Base-by-base conservation (phyloP, 257 asterid genomes). In the Ballota nigra region DNA sequence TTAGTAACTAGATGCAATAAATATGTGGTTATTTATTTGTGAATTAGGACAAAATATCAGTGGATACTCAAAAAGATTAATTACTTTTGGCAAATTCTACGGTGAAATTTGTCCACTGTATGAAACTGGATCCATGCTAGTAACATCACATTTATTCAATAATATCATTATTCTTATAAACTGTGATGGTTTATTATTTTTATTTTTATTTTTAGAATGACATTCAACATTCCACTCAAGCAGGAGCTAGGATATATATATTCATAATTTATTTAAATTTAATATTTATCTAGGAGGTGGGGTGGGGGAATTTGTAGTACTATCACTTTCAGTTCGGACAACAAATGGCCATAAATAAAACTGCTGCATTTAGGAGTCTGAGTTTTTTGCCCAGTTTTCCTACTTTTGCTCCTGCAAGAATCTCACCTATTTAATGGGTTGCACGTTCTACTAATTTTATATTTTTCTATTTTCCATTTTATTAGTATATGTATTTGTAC, bases 291-390 rank as follows among this genome's bases (percentile, higher is more conserved):
- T 9, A 28, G 47, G 62, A 51, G 49, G 16, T 11, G 66, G 28
- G 63, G 38, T 9, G 7, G 20, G 12, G 56, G 22, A 36, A 41
- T 52, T 16, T 43, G 49, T 70, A 58, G 18, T 63, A 53, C 45
- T 26, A 22, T 76, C 69, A 64, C 51, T 70, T 76, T 70, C 63
- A 70, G 56, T 69, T 76, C 53, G 41, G 58, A 63, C 62, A 76
- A 63, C 36, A 20, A 45, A 26, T 76, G 69, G 68, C 63, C 51
- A 49, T 45, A 71, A 53, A 53, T 53, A 19, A 20, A 51, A 16
- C 24, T 20, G 71, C 31, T 43, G 41, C 41, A 69, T 43, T 60
- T 61, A 28, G 38, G 56, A 26, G 19, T 40, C 38, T 33, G 56
- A 58, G 29, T 56, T 40, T 18, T 33, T 63, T 41, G 29, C 62